Percentiles rank a stretch among this genome's conserved stretches.
Evolutionary conservation across 2,329 filamentous ascomycete genomes (phyloP).

Genomic region (Ophiostoma piceae): DNA sequence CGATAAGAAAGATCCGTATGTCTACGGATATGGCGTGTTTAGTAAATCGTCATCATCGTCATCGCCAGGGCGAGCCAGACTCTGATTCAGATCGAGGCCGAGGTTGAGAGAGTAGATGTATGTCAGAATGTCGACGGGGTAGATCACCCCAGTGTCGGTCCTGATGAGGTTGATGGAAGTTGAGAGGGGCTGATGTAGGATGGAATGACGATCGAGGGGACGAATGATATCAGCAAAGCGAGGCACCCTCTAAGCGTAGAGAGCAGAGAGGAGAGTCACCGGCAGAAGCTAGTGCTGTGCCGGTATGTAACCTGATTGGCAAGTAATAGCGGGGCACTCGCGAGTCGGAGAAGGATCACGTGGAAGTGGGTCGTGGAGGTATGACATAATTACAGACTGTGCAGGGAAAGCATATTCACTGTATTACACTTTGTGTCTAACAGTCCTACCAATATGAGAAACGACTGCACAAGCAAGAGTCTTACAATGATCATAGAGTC

Average conservation of each 20-base stretch:
- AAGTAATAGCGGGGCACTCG: not conserved
- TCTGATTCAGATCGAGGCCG: not conserved
- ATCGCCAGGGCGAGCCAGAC: constrained; percentile 10
- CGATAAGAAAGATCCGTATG: not conserved
- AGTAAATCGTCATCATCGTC: constrained; percentile 7
- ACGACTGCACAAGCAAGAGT: too few relatives aligned
- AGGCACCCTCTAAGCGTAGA: not conserved
- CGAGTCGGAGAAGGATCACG: not conserved
- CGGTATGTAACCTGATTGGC: constrained; percentile 8
- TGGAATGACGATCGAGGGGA: not conserved
- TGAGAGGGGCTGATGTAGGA: not conserved
- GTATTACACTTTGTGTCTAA: not conserved
- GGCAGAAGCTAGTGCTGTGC: not conserved
- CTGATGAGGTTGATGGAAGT: not conserved
- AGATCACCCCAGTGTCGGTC: not conserved
- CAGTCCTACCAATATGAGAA: not conserved
- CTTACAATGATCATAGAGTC: too few relatives aligned
- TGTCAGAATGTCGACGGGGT: not conserved
- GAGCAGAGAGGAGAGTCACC: constrained; percentile 7
- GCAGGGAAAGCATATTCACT: not conserved
- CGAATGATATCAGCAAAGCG: constrained; percentile 2
- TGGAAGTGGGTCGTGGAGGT: not conserved
- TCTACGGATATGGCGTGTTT: not conserved
- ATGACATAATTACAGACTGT: not conserved
- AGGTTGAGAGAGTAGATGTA: not conserved